Evolutionary conservation across 306 rosid species (phyloP).

Genomic region (Malus asiatica): DNA sequence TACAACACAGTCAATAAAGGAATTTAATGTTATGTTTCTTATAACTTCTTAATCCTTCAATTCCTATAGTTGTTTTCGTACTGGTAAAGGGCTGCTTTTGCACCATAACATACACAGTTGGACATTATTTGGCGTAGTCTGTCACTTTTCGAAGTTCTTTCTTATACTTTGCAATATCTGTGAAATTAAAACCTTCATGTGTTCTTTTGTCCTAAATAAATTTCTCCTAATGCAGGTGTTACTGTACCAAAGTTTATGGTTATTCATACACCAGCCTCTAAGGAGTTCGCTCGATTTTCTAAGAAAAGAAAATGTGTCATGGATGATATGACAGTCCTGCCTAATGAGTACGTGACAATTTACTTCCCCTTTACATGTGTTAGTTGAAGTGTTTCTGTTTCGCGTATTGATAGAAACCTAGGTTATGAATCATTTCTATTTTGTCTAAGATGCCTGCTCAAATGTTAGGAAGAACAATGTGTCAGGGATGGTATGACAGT

Average conservation of each 20-base stretch:
- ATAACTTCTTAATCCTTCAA: not conserved
- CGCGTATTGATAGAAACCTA: not conserved
- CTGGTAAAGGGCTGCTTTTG: not conserved
- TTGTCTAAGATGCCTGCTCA: no score
- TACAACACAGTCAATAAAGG: conserved; percentile 21
- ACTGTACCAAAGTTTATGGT: conserved; percentile 29
- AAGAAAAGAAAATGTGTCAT: conserved; percentile 54
- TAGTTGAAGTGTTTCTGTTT: not conserved
- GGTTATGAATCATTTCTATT: not conserved
- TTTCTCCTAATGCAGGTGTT: conserved; percentile 37
- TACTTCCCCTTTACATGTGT: not conserved
- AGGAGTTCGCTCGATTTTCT: conserved; percentile 29
- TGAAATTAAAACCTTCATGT: not conserved
- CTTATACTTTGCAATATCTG: conserved; percentile 1
- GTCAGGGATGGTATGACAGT: no score
- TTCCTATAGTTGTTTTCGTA: not conserved
- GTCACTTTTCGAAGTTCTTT: not conserved
- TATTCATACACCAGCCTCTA: conserved; percentile 51
- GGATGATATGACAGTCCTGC: conserved; percentile 41
- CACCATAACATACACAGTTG: not conserved
- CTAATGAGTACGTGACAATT: conserved; percentile 47
- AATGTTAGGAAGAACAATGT: no score
- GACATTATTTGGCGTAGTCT: not conserved
- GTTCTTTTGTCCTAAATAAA: not conserved
- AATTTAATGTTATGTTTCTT: conserved; percentile 8